Conservation (phyloP, 768 basidiomycete genomes). For the Trametes elegans region DNA sequence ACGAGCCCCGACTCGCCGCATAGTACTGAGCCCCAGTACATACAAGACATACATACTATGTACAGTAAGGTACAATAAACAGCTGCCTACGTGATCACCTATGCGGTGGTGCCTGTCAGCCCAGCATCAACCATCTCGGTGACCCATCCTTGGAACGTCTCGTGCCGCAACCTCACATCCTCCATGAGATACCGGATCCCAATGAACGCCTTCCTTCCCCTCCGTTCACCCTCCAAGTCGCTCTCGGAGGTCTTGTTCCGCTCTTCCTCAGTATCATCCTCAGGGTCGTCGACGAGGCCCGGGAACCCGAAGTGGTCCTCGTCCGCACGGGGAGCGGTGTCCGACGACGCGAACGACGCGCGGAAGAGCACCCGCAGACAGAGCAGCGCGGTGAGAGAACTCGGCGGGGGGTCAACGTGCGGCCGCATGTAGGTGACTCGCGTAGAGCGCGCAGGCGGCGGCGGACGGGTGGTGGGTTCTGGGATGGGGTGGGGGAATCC, state of each 20-base stretch:
- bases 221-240: constrained; percentile 67
- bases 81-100: background rate
- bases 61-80: background rate
- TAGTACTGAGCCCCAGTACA: background rate
- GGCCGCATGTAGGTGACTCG: constrained; percentile 59
- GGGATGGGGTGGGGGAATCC: constrained; percentile 54
- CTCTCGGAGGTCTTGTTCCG: constrained; percentile 28
- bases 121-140: constrained; percentile 57
- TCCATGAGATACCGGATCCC: constrained; percentile 59
- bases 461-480: constrained; percentile 63
- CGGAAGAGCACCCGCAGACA: constrained; percentile 83
- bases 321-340: constrained; percentile 65
- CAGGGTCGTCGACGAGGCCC: constrained; percentile 59
- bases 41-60: background rate
- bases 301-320: constrained; percentile 92
- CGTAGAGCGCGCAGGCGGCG: constrained; percentile 69
- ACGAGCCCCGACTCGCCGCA: too few species aligned
- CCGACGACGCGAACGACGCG: constrained; percentile 70
- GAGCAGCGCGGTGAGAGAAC: constrained; percentile 76
- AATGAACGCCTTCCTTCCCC: constrained; percentile 70
- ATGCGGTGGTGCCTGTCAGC: constrained; percentile 27
- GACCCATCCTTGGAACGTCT: constrained; percentile 56
- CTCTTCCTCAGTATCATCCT: constrained; percentile 63
- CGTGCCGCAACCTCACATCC: constrained; percentile 63
- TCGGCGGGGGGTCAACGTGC: constrained; percentile 62